These are phyloP conservation scores for Picochlorum sp. DNA, from an alignment of 139 green algal genomes.

Conservation along the genomic window DNA sequence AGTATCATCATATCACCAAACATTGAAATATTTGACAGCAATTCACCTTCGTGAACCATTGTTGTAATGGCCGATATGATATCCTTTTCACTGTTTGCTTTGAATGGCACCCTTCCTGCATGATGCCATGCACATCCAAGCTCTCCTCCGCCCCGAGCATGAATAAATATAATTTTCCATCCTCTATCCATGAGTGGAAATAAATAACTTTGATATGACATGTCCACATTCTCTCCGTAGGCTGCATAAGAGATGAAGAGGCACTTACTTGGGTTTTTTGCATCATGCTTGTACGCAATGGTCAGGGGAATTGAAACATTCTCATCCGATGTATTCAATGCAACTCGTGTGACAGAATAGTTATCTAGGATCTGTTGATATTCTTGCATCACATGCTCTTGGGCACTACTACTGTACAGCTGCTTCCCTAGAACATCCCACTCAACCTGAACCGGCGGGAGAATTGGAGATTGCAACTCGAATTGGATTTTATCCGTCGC, in stretches of 20 bases:
- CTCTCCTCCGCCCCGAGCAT: constrained; percentile 70
- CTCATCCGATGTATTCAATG: neutral
- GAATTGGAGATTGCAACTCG: neutral
- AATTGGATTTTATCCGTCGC: neutral
- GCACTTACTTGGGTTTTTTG: constrained; percentile 8
- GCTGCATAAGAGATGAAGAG: constrained; percentile 65
- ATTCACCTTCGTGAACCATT: constrained; percentile 22
- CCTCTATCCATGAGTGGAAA: constrained; percentile 48
- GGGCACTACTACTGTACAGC: neutral
- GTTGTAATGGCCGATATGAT: constrained; percentile 34
- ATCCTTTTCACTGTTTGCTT: constrained; percentile 43
- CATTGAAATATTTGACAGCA: neutral
- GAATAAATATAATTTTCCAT: constrained; percentile 49
- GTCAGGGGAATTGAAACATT: constrained; percentile 1
- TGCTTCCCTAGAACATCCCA: neutral
- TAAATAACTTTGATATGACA: constrained; percentile 34
- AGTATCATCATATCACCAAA: too few species aligned
- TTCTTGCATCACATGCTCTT: too few species aligned
- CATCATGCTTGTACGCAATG: neutral
- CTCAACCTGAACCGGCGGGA: neutral
- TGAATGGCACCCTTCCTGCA: constrained; percentile 33
- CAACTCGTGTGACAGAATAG: too few species aligned
- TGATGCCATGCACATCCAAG: constrained; percentile 64
- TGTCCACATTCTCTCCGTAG: constrained; percentile 61
- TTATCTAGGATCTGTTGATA: too few species aligned